phyloP scores from a whole-genome alignment of 192 early-diverging fungal species.

The Umbelopsis sp. region DNA sequence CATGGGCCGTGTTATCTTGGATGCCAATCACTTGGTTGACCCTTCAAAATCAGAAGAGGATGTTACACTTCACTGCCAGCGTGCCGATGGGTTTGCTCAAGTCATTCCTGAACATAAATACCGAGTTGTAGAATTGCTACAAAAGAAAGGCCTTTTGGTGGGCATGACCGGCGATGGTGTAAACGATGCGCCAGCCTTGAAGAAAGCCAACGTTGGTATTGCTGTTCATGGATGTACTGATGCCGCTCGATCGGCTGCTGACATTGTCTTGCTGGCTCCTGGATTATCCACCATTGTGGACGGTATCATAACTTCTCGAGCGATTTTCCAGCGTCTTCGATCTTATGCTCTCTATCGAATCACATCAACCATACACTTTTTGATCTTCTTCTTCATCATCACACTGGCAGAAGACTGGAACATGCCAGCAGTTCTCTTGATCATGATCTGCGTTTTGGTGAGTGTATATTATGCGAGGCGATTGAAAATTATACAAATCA shows the following conservation, averaged over 20 bases:
- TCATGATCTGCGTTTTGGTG: constrained; percentile 78
- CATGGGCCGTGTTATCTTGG: constrained; percentile 86
- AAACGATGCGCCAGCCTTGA: constrained; percentile 94
- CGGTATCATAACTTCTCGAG: constrained; percentile 78
- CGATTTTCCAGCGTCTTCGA: constrained; percentile 91
- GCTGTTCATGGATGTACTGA: constrained; percentile 93
- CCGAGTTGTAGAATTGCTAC: constrained; percentile 87
- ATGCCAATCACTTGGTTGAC: constrained; percentile 81
- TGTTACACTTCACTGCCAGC: constrained; percentile 75
- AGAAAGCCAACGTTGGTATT: constrained; percentile 95
- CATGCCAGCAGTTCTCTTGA: constrained; percentile 75
- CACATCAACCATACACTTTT: constrained; percentile 88
- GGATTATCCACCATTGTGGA: constrained; percentile 88
- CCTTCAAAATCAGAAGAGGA: constrained; percentile 72
- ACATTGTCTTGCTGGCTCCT: constrained; percentile 86
- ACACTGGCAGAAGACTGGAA: constrained; percentile 80
- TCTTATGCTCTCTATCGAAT: constrained; percentile 89
- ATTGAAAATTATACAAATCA: neutral
- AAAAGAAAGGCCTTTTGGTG: constrained; percentile 74
- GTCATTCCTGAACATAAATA: constrained; percentile 97
- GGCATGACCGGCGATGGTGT: constrained; percentile 87
- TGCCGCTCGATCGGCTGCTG: constrained; percentile 88
- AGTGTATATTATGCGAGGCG: neutral
- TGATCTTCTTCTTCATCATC: constrained; percentile 91
- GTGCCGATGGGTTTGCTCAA: constrained; percentile 92